Conservation (phyloP, 2,329 filamentous ascomycete genomes). For the Penicillium capsulatum region DNA sequence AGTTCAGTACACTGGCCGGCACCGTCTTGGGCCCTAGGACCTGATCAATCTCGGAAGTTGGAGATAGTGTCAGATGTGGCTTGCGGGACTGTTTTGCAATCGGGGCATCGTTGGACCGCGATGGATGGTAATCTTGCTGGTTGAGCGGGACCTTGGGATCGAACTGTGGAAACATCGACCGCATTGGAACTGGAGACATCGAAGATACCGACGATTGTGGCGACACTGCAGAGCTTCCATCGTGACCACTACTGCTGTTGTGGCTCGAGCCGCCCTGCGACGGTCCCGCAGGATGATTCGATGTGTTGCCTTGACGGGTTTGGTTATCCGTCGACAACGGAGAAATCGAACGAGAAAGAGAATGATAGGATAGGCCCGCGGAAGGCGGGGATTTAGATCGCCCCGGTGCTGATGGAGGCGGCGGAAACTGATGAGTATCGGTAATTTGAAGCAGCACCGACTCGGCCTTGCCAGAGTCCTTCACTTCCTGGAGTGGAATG, state of each 20-base stretch:
- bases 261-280: conserved; percentile 13
- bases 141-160: conserved; percentile 36
- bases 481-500: conserved; percentile 30
- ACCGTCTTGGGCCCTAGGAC: conserved; percentile 40
- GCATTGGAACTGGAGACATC: conserved; percentile 37
- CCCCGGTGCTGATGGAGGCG: conserved; percentile 21
- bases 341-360: no score
- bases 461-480: conserved; percentile 29
- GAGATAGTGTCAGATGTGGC: conserved; percentile 30
- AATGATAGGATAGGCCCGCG: conserved; percentile 10
- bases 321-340: conserved; percentile 14
- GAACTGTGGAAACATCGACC: conserved; percentile 46
- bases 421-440: conserved; percentile 30
- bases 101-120: conserved; percentile 14
- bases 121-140: conserved; percentile 38
- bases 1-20: conserved; percentile 42
- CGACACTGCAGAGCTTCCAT: conserved; percentile 9
- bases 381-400: conserved; percentile 16
- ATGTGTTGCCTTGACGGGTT: conserved; percentile 13
- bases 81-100: conserved; percentile 17
- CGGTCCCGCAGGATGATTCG: conserved; percentile 9
- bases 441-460: conserved; percentile 38
- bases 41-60: conserved; percentile 34
- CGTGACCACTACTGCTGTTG: conserved; percentile 14
- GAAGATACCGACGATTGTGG: conserved; percentile 20